A percentile compares a stretch with the other conserved stretches of the same genome.
Conservation (phyloP, 2,329 filamentous ascomycete genomes). For the Ciborinia camelliae region DNA sequence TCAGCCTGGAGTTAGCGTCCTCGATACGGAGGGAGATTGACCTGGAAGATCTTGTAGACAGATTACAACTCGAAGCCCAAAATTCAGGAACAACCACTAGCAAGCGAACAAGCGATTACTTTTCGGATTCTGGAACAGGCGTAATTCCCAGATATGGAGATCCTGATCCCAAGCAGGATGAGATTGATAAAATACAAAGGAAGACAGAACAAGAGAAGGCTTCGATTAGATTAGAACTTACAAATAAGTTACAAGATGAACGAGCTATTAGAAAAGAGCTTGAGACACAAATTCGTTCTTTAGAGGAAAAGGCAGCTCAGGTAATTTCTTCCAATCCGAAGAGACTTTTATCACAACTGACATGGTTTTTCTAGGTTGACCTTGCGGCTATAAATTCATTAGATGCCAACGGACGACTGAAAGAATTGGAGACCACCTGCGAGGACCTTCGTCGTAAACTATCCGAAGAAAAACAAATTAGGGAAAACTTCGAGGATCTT, state of each 20-base stretch:
- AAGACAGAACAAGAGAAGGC: slow-evolving; percentile 89
- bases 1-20: slow-evolving; percentile 85
- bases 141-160: slow-evolving; percentile 68
- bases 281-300: slow-evolving; percentile 77
- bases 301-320: slow-evolving; percentile 75
- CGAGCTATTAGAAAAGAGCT: slow-evolving; percentile 69
- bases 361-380: slow-evolving; percentile 36
- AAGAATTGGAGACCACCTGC: slow-evolving; percentile 74
- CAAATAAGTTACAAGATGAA: slow-evolving; percentile 84
- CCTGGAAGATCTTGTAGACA: slow-evolving; percentile 87
- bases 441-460: slow-evolving; percentile 81
- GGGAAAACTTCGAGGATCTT: slow-evolving; percentile 91
- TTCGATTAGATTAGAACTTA: slow-evolving; percentile 78
- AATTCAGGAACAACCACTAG: slow-evolving; percentile 50
- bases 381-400: slow-evolving; percentile 52
- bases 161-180: slow-evolving; percentile 58
- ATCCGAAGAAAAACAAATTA: slow-evolving; percentile 78
- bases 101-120: slow-evolving; percentile 92
- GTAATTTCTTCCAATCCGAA: slow-evolving; percentile 38
- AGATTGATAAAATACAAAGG: slow-evolving; percentile 79
- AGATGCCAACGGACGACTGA: slow-evolving; percentile 59
- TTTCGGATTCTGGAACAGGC: slow-evolving; percentile 90
- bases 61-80: slow-evolving; percentile 73
- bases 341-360: slow-evolving; percentile 22
- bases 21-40: slow-evolving; percentile 97